Evolutionary conservation across 345 rosid species (phyloP).

Genomic region (Citrus mangshanensis): DNA sequence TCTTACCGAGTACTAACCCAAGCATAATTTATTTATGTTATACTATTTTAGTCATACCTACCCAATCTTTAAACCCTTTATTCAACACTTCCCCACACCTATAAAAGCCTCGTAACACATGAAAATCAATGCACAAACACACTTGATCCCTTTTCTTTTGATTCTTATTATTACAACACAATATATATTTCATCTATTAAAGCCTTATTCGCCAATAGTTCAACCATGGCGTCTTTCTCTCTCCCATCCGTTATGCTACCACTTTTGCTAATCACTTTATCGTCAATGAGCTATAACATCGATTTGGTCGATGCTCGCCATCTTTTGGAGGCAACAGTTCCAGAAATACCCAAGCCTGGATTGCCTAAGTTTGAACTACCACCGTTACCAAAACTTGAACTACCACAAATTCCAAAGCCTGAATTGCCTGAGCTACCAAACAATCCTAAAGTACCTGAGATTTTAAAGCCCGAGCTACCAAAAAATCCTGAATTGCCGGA

Average conservation of each 20-base stretch:
- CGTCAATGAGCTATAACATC: not conserved
- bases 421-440: not conserved
- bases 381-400: not conserved
- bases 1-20: not conserved
- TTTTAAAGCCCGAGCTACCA: not conserved
- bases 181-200: not conserved
- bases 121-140: not conserved
- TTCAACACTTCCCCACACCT: not conserved
- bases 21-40: not conserved
- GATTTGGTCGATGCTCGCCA: conserved; percentile 4
- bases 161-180: not conserved
- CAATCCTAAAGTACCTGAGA: not conserved
- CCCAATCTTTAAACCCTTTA: not conserved
- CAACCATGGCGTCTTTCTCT: not conserved
- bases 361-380: not conserved
- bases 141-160: not conserved
- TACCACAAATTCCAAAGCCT: not conserved
- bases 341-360: conserved; percentile 8
- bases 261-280: not conserved
- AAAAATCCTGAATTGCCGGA: not conserved
- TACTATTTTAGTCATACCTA: not conserved
- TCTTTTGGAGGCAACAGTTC: conserved; percentile 5
- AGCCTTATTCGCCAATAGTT: not conserved
- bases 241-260: not conserved
- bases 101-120: not conserved